Base-by-base conservation (phyloP, 73 alveolate species). In the Paramecium biaurelia region DNA sequence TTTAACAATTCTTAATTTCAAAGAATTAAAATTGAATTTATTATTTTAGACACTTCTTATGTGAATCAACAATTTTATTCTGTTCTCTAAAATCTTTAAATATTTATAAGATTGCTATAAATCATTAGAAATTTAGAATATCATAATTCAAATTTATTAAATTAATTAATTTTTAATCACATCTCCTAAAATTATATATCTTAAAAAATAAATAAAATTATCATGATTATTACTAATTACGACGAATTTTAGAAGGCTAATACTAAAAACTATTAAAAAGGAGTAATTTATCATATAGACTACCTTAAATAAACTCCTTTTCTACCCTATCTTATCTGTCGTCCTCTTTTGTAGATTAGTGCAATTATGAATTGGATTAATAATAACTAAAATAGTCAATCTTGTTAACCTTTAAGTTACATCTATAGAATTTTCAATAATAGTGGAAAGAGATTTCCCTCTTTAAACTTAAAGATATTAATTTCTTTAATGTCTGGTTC, bases 391-490 rank as follows among this genome's bases (percentile, higher is more conserved):
- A 20, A 37, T 70, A 2, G 10, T 24, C 0, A 57, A 45, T 88
- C 24, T 14, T 26, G 11, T 4, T 41, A 15, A 45, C 94, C 94
- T 68, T 45, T 70, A 89, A 70, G 94, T 43, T 24, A 72, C 23
- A 49, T 82, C 41, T 49, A 82, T 92, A 0, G 94, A 70, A 56
- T 70, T 49, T 70, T 89, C 94, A 24, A 58, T 28, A 15, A 89
- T 72, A 9, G 94, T 89, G 3, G 94, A 70, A 24, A 89, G n/a
- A 24, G 94, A 70, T 14, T 76, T 63, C n/a, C 94, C 94, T 24
- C 41, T 70, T 35, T 70, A 21, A 0, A 45, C 53, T 28, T 82
- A 45, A 24, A 30, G 59, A 21, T 56, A 41, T 86, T 72, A 41
- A 38, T 59, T 86, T 59, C 93, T 82, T 70, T 89, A 45, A 12